Base-by-base conservation (phyloP, 2,329 filamentous ascomycete species). In the Metarhizium anisopliae region DNA sequence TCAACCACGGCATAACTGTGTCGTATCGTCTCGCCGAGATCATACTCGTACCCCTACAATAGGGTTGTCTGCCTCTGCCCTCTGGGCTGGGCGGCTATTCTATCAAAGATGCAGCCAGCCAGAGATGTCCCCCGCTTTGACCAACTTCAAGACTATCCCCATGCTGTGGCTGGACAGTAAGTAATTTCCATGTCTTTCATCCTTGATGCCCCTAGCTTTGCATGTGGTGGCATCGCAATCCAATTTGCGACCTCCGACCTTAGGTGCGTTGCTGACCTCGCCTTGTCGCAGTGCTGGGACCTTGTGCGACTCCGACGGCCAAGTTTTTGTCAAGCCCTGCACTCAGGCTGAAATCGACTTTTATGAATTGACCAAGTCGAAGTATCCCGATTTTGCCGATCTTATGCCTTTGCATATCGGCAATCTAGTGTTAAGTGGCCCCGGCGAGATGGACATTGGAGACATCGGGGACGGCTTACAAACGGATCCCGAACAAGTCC, bases 291-390 rank as follows among this genome's bases (percentile, higher is more conserved):
- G 92, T 74, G 92, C 95, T 62, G 94, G 94, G 61, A 93, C 95
- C 50, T 82, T 95, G 64, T 91, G 87, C 67, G 90, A 95, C 66
- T 78, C 81, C 55, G 84, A 89, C 54, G 94, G 94, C 68, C 83
- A 87, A 60, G 78, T 97, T 38, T 89, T 99, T 68, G 90, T 96
- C 68, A 99, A 99, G 73, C 94, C 94, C 18, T 97, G 93, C 71
- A 95, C 89, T 0, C 74, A 84, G 59, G 79, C 85, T 60, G 94
- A 99, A 74, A 84, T 97, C 64, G 80, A 84, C 49, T 99, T 99
- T 71, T 99, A 99, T 77, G 83, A 96, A 68, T 82, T 84, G 43
- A 85, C 85, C 32, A 70, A 72, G 53, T 72, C 80, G 38, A 72
- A 79, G 25, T 87, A 95, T 67, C 82, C 84, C 35, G 83, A 86